These are phyloP conservation scores for Fomitiporia mediterranea DNA, from an alignment of 1,284 basidiomycete species.

Conservation along the genomic window DNA sequence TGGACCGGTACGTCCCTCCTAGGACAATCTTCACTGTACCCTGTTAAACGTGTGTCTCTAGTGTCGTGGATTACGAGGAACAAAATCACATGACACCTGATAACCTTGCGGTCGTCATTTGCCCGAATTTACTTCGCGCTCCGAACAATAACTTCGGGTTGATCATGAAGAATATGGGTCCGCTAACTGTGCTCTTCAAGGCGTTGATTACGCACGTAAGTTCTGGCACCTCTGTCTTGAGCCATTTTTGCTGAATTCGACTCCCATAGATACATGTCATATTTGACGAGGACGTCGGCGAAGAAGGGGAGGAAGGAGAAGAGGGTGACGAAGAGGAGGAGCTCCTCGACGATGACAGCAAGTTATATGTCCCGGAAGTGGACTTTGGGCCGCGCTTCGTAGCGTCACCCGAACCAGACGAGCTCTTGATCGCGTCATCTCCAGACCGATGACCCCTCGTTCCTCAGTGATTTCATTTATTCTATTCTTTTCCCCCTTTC, in stretches of 20 bases:
- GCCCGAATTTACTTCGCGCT: slow-evolving; percentile 68
- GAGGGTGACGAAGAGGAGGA: slow-evolving; percentile 27
- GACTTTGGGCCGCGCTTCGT: slow-evolving; percentile 7
- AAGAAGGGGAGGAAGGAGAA: slow-evolving; percentile 22
- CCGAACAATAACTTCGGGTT: slow-evolving; percentile 70
- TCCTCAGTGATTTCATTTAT: not conserved
- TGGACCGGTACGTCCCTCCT: slow-evolving; percentile 57
- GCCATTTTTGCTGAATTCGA: not conserved
- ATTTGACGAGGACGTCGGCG: slow-evolving; percentile 40
- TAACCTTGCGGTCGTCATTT: slow-evolving; percentile 78
- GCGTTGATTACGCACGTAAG: slow-evolving; percentile 73
- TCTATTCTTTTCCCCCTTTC: not conserved
- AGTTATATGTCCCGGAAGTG: slow-evolving; percentile 3
- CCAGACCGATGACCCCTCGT: not conserved
- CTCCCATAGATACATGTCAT: slow-evolving; percentile 41
- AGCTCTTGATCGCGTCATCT: not conserved
- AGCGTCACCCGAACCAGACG: slow-evolving; percentile 17
- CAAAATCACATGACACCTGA: slow-evolving; percentile 84
- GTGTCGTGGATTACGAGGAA: slow-evolving; percentile 80
- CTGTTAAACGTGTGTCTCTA: slow-evolving; percentile 27
- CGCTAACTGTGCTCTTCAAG: slow-evolving; percentile 71
- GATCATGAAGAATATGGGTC: slow-evolving; percentile 74
- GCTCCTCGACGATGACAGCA: slow-evolving; percentile 25
- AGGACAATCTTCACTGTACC: not conserved
- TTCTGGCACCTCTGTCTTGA: slow-evolving; percentile 15